phyloP scores from a whole-genome alignment of 495 filamentous ascomycete species.

The Talaromyces borbonicus region DNA sequence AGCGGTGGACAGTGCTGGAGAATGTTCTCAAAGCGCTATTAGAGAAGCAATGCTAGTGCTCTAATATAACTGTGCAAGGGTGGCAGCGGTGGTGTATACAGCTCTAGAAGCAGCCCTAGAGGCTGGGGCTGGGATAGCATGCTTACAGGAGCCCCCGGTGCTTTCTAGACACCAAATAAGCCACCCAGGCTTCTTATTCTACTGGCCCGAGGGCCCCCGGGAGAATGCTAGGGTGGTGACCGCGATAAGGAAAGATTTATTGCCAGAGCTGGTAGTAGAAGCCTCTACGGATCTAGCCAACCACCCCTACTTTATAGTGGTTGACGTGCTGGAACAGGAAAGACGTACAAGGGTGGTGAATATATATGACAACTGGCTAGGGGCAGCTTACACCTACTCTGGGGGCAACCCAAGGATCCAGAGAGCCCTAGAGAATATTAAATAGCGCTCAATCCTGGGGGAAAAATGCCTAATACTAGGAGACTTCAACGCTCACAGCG shows the following conservation, averaged over 20 bases:
- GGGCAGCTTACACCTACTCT: neutral
- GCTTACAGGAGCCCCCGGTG: neutral
- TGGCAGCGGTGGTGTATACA: neutral
- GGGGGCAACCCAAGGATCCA: neutral
- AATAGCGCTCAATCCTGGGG: neutral
- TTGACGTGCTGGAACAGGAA: slow-evolving; percentile 4
- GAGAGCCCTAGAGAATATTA: slow-evolving; percentile 2
- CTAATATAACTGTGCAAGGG: neutral
- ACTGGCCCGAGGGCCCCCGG: neutral
- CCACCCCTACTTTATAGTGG: slow-evolving; percentile 1
- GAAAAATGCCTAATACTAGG: slow-evolving; percentile 3
- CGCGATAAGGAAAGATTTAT: neutral
- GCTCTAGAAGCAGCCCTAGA: neutral
- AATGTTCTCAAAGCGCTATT: neutral
- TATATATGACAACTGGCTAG: slow-evolving; percentile 9
- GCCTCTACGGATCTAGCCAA: neutral
- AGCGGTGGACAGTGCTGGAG: neutral
- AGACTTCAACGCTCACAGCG: slow-evolving; percentile 8
- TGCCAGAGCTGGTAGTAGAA: neutral
- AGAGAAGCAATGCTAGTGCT: neutral
- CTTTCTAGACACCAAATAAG: neutral
- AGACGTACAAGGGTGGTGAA: slow-evolving; percentile 4
- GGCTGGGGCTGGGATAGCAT: neutral
- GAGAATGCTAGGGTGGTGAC: neutral
- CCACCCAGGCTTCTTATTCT: neutral